These are phyloP conservation scores for Trypanosoma lewisi DNA, from an alignment of 208 protist species.

Conservation along the genomic window DNA sequence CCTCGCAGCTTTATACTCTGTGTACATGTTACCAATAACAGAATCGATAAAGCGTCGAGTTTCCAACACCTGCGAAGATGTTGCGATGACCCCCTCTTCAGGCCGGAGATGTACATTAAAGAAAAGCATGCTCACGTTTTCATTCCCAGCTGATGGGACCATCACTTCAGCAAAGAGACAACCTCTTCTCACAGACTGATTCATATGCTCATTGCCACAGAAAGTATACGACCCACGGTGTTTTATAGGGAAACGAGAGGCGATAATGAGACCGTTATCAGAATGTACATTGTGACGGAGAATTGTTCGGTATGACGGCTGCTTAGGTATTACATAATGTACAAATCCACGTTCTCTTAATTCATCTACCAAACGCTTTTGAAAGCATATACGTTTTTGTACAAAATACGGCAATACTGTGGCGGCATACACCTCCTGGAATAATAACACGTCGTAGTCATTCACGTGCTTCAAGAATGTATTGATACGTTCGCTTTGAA, in stretches of 20 bases:
- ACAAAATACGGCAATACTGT: constrained; percentile 75
- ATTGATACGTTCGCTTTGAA: constrained; percentile 80
- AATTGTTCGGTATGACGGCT: constrained; percentile 83
- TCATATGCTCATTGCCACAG: constrained; percentile 39
- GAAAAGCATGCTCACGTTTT: constrained; percentile 50
- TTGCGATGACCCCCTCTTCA: constrained; percentile 46
- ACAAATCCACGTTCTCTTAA: constrained; percentile 70
- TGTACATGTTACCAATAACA: constrained; percentile 56
- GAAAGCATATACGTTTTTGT: constrained; percentile 72
- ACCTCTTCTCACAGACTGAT: constrained; percentile 52
- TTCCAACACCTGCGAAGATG: constrained; percentile 77
- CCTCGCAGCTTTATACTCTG: constrained; percentile 22
- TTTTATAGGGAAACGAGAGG: constrained; percentile 80
- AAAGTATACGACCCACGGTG: constrained; percentile 85
- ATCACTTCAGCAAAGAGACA: constrained; percentile 85
- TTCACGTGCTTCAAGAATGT: constrained; percentile 67
- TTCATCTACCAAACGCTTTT: constrained; percentile 71
- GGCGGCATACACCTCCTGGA: constrained; percentile 87
- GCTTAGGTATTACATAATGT: constrained; percentile 82
- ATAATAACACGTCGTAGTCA: constrained; percentile 77
- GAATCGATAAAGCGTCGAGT: constrained; percentile 62
- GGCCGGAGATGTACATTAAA: constrained; percentile 86
- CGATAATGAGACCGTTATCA: constrained; percentile 87
- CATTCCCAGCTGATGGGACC: constrained; percentile 39
- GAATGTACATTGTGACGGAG: constrained; percentile 71